Percentiles rank a stretch among this genome's conserved stretches.
These are phyloP conservation scores for Amorphotheca resinae DNA, from an alignment of 495 filamentous ascomycete genomes.

Conservation along the genomic window DNA sequence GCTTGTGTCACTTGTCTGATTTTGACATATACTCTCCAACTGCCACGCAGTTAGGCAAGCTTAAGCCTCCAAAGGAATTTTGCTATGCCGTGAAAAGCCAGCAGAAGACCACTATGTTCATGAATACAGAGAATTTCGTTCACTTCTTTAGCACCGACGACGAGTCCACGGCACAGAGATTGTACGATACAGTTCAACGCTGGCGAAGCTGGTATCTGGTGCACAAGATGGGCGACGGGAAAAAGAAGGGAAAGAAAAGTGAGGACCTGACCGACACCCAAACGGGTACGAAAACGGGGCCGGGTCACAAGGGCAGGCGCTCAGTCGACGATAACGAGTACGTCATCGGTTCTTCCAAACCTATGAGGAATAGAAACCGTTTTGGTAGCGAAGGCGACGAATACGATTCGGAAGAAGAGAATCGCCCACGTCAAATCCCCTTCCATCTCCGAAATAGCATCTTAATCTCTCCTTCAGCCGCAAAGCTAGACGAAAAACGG, in stretches of 20 bases:
- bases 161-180: constrained; percentile 45
- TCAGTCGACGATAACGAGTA: constrained; percentile 31
- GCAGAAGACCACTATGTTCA: constrained; percentile 76
- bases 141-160: constrained; percentile 86
- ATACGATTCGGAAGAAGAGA: constrained; percentile 17
- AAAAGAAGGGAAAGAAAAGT: constrained; percentile 20
- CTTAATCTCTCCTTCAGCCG: background rate
- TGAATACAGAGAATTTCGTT: constrained; percentile 70
- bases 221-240: constrained; percentile 44
- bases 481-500: constrained; percentile 28
- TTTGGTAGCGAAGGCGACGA: constrained; percentile 24
- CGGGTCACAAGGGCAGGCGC: constrained; percentile 8
- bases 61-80: constrained; percentile 64
- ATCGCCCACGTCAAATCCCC: constrained; percentile 16
- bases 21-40: constrained; percentile 82
- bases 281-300: constrained; percentile 10
- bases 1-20: constrained; percentile 79
- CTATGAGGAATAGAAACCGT: constrained; percentile 37
- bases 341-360: constrained; percentile 42
- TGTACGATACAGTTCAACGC: constrained; percentile 55
- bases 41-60: constrained; percentile 43
- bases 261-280: background rate
- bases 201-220: constrained; percentile 90
- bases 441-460: constrained; percentile 20
- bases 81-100: constrained; percentile 91